phyloP scores from a whole-genome alignment of 2,329 filamentous ascomycete genomes.

The Rhytidhysteron rufulum region DNA sequence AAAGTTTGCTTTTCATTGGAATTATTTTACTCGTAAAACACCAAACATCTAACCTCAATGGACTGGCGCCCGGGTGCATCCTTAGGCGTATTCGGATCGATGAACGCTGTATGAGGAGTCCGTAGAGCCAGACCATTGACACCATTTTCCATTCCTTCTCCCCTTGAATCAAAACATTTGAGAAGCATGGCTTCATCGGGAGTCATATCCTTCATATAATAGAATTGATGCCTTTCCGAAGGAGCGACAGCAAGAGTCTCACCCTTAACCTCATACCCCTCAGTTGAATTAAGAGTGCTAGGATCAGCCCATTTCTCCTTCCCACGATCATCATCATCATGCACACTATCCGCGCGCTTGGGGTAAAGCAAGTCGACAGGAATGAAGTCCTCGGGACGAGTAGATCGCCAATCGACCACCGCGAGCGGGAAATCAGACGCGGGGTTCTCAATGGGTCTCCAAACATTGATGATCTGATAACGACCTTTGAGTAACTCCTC shows the following conservation, averaged over 20 bases:
- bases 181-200: conserved; percentile 52
- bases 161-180: conserved; percentile 47
- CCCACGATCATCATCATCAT: conserved; percentile 49
- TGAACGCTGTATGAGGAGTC: conserved; percentile 64
- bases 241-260: conserved; percentile 60
- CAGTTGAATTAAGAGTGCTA: conserved; percentile 44
- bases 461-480: conserved; percentile 68
- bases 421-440: conserved; percentile 66
- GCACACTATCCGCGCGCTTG: conserved; percentile 29
- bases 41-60: conserved; percentile 61
- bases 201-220: conserved; percentile 66
- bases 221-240: conserved; percentile 58
- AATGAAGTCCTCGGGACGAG: conserved; percentile 56
- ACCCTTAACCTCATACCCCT: conserved; percentile 60
- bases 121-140: conserved; percentile 39
- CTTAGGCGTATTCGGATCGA: conserved; percentile 51
- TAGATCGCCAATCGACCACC: conserved; percentile 62
- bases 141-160: conserved; percentile 40
- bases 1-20: background rate
- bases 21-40: conserved; percentile 52
- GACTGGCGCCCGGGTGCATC: conserved; percentile 54
- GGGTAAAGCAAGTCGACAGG: conserved; percentile 63
- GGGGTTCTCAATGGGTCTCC: conserved; percentile 62
- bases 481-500: conserved; percentile 55
- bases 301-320: conserved; percentile 56